Conservation (phyloP, 257 asterid species). For the Solanum chilense region DNA sequence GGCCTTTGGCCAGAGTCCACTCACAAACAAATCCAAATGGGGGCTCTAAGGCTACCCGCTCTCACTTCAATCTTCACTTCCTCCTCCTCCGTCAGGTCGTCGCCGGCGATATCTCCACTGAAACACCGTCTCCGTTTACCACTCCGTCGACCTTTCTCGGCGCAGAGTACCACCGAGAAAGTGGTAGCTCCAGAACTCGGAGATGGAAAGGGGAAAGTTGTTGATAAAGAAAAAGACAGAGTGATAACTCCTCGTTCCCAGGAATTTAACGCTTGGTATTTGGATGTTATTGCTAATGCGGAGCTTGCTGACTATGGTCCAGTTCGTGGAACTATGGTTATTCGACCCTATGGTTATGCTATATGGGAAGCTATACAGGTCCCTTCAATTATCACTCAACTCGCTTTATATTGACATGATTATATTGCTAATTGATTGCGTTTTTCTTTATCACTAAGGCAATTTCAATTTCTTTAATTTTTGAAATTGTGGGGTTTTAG, state of each 20-base stretch:
- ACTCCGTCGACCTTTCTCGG: conserved; percentile 43
- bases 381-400: neutral
- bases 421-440: neutral
- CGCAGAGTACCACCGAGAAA: conserved; percentile 46
- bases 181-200: conserved; percentile 36
- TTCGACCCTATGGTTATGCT: conserved; percentile 97
- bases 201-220: conserved; percentile 24
- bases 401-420: neutral
- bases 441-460: neutral
- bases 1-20: neutral
- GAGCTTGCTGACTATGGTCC: conserved; percentile 99
- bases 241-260: conserved; percentile 82
- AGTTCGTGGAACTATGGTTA: conserved; percentile 99
- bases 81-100: conserved; percentile 15
- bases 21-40: conserved; percentile 26
- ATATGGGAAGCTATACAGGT: conserved; percentile 99
- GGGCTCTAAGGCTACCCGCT: conserved; percentile 65
- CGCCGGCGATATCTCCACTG: conserved; percentile 9
- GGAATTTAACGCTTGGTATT: conserved; percentile 97
- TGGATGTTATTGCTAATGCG: conserved; percentile 83
- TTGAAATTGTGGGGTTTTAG: neutral
- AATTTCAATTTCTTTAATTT: neutral
- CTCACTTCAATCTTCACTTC: conserved; percentile 44
- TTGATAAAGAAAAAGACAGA: conserved; percentile 53
- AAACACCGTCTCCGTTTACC: conserved; percentile 29